Evolutionary conservation across 1,284 basidiomycete species (phyloP).

Genomic region (Psilocybe mexicana): DNA sequence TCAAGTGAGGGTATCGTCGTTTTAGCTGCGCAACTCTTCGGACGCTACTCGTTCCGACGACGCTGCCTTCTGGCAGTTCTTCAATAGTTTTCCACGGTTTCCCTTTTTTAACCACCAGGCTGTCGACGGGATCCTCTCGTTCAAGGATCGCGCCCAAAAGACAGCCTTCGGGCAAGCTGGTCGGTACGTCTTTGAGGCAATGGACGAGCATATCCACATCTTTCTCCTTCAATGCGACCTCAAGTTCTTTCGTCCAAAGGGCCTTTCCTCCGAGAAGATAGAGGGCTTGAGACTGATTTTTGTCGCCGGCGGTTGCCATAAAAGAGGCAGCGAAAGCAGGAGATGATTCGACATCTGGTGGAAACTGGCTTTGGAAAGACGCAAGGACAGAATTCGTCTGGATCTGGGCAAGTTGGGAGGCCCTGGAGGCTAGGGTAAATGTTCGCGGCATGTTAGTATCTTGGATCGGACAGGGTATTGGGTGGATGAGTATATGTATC

Average conservation of each 20-base stretch:
- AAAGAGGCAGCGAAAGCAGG: conserved; percentile 72
- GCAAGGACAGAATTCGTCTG: conserved; percentile 81
- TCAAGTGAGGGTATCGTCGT: conserved; percentile 75
- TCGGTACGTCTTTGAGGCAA: conserved; percentile 94
- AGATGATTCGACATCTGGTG: conserved; percentile 38
- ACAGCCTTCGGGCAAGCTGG: conserved; percentile 81
- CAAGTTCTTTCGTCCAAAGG: conserved; percentile 95
- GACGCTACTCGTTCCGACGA: conserved; percentile 94
- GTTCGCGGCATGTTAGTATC: conserved; percentile 30
- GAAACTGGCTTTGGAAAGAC: conserved; percentile 46
- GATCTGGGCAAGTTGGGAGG: conserved; percentile 82
- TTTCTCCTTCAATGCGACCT: conserved; percentile 74
- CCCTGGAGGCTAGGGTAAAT: conserved; percentile 80
- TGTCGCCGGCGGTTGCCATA: conserved; percentile 92
- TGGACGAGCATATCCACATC: conserved; percentile 94
- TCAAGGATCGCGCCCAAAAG: conserved; percentile 85
- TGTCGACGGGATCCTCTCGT: conserved; percentile 90
- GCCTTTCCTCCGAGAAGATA: conserved; percentile 85
- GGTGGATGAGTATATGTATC: conserved; percentile 3
- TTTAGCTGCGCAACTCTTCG: conserved; percentile 90
- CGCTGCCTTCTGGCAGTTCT: conserved; percentile 86
- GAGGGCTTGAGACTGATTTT: conserved; percentile 83
- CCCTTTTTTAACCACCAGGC: conserved; percentile 84
- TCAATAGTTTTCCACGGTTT: conserved; percentile 74
- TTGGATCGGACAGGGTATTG: background rate